phyloP scores from a whole-genome alignment of 352 stramenopile species.

The Globisporangium paddicum region DNA sequence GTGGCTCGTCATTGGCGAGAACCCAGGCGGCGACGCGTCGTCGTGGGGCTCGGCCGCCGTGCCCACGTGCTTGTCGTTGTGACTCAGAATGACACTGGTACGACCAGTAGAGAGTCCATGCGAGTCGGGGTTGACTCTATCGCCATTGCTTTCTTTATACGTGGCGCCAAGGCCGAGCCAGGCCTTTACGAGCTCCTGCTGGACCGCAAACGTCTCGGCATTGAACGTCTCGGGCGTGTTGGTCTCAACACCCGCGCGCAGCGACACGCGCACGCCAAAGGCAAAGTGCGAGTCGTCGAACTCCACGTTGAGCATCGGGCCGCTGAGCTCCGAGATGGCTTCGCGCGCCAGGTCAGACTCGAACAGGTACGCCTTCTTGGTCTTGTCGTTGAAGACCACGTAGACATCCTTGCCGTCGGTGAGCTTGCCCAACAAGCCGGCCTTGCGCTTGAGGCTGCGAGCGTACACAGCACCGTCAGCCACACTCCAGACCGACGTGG shows the following conservation, averaged over 20 bases:
- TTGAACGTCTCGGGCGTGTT: conserved; percentile 3
- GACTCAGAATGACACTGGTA: too few relatives aligned
- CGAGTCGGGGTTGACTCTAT: too few relatives aligned
- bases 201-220: neutral
- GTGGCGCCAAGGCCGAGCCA: neutral
- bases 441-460: neutral
- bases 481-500: conserved; percentile 5
- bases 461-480: conserved; percentile 3
- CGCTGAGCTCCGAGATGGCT: neutral
- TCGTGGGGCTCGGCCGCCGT: too few relatives aligned
- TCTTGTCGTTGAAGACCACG: conserved; percentile 5
- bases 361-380: conserved; percentile 5
- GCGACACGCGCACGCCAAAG: neutral
- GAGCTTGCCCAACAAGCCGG: neutral
- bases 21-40: too few relatives aligned
- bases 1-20: too few relatives aligned
- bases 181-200: neutral
- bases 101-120: too few relatives aligned
- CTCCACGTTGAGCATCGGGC: neutral
- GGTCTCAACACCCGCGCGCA: neutral
- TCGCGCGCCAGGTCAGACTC: conserved; percentile 2
- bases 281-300: neutral
- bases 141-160: neutral
- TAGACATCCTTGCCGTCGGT: conserved; percentile 3
- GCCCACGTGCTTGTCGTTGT: too few relatives aligned